Evolutionary conservation across 371 early-diverging fungal species (phyloP), one percentile per base, ranked within the genome.

Genomic region (Mucor saturninus): DNA sequence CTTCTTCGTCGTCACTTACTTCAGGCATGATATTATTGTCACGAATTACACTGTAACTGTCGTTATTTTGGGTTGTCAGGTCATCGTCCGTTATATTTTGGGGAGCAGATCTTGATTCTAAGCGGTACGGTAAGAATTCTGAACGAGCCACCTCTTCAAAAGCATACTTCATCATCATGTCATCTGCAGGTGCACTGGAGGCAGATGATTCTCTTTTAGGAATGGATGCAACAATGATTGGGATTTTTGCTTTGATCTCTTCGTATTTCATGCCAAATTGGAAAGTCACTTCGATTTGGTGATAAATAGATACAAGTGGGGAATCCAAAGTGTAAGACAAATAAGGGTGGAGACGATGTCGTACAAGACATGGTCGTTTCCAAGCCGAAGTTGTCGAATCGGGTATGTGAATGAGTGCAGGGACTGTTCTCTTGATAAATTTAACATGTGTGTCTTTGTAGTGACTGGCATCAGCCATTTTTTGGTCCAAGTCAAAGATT

Each of bases 211-310:
- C 54, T 50, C 61, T 46, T 31, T 32, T n/a, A 5, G 73, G 68
- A 37, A 69, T 48, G 5, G 79, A 76, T 8, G 76, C 69, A 9
- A 79, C 37, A 39, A 76, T 68, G 30, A 76, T 63, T 7, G 79
- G 79, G 21, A 79, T 53, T 45, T 72, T 71, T 14, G 71, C 66
- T 40, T 72, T 74, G 43, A 79, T 58, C 50, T 70, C 69, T 28
- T 79, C 76, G 26, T 63, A 68, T 30, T 74, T 79, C 56, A 68
- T 59, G 10, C 74, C 74, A 58, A 79, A 74, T 35, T 74, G 72
- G 45, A 79, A 72, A 13, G 71, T 65, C 0, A 79, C 55, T 51
- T 79, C 74, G 2, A 79, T 13, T 43, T 79, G 74, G 53, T 79
- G 79, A 40, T 76, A 76, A 10, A 79, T 67, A 5, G 74, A 65